Percentiles rank a stretch among this genome's conserved stretches.
Evolutionary conservation across 2,329 filamentous ascomycete genomes (phyloP).

Genomic region (Hymenoscyphus fructigenus): DNA sequence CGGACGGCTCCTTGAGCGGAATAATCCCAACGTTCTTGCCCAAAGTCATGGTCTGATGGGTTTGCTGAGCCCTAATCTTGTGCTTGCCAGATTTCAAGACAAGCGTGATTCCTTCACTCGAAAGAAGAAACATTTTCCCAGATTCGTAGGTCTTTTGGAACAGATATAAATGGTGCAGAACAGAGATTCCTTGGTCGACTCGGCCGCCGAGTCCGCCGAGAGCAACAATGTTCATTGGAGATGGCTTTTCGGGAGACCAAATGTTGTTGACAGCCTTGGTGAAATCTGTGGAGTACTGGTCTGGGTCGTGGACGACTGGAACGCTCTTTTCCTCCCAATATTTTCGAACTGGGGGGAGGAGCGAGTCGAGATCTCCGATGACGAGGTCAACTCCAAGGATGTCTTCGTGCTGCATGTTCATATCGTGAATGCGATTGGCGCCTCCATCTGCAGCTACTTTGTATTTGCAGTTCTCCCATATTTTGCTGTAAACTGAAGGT

Average conservation of each 20-base stretch:
- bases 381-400: constrained; percentile 68
- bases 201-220: constrained; percentile 85
- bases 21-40: constrained; percentile 83
- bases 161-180: constrained; percentile 79
- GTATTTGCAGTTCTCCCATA: constrained; percentile 37
- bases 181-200: constrained; percentile 87
- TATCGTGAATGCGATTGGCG: constrained; percentile 69
- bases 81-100: constrained; percentile 71
- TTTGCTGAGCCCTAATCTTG: constrained; percentile 55
- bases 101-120: constrained; percentile 76
- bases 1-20: constrained; percentile 73
- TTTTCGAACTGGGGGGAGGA: constrained; percentile 59
- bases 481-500: constrained; percentile 37
- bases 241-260: constrained; percentile 23
- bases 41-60: constrained; percentile 17
- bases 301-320: constrained; percentile 65
- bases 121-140: constrained; percentile 74
- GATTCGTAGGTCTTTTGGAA: constrained; percentile 54
- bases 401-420: constrained; percentile 34
- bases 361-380: constrained; percentile 88
- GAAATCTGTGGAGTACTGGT: constrained; percentile 90
- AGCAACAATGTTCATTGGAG: constrained; percentile 65
- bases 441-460: constrained; percentile 88
- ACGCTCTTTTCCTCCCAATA: constrained; percentile 49
- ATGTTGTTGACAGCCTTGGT: constrained; percentile 72